A percentile compares a stretch with the other conserved stretches of the same genome.
These are phyloP conservation scores for Aureobasidium sp. DNA, from an alignment of 2,329 filamentous ascomycete genomes.

Conservation along the genomic window DNA sequence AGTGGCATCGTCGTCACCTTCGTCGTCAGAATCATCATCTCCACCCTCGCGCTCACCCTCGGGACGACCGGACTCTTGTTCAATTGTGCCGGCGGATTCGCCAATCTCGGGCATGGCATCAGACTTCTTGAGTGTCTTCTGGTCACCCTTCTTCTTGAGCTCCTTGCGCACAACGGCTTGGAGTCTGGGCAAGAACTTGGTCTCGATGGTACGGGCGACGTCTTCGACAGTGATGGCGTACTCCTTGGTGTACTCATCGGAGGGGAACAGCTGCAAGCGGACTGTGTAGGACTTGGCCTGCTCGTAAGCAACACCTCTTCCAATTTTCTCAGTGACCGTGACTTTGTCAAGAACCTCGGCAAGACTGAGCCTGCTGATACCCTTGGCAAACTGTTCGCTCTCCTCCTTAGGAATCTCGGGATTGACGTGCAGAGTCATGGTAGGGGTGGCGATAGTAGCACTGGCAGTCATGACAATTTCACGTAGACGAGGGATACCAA, in stretches of 20 bases:
- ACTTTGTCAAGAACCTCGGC: conserved; percentile 78
- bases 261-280: conserved; percentile 74
- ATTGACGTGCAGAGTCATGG: conserved; percentile 77
- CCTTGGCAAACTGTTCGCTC: conserved; percentile 78
- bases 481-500: conserved; percentile 92
- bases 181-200: conserved; percentile 66
- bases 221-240: conserved; percentile 78
- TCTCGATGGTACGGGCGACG: conserved; percentile 73
- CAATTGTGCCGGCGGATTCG: conserved; percentile 50
- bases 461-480: conserved; percentile 99
- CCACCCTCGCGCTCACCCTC: conserved; percentile 45
- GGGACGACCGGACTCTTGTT: conserved; percentile 40
- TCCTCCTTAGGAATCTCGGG: conserved; percentile 62
- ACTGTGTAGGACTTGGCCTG: conserved; percentile 83
- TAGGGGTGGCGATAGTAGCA: conserved; percentile 78
- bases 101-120: conserved; percentile 73
- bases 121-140: conserved; percentile 50
- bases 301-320: conserved; percentile 58
- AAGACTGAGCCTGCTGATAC: conserved; percentile 78
- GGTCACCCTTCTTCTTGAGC: conserved; percentile 66
- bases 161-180: conserved; percentile 66
- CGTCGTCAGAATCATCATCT: conserved; percentile 62
- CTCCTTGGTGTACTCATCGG: conserved; percentile 72
- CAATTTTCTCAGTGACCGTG: conserved; percentile 71
- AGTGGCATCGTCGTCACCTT: conserved; percentile 51